Evolutionary conservation across 495 filamentous ascomycete species (phyloP).

Genomic region (Trichocladium antarcticum): DNA sequence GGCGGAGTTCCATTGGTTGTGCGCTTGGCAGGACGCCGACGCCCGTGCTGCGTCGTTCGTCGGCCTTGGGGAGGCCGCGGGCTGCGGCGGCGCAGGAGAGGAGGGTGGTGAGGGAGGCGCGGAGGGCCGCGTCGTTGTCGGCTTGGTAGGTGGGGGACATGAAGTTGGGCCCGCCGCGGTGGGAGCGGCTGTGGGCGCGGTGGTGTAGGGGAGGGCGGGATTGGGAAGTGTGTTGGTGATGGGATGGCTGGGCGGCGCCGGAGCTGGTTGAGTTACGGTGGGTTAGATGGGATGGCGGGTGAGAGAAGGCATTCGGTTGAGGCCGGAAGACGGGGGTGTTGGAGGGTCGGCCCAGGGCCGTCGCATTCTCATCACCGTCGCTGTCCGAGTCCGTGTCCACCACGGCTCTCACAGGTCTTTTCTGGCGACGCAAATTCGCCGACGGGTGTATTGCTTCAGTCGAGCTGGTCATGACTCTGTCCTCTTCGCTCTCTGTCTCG

Average conservation of each 20-base stretch:
- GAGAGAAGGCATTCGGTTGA: constrained; percentile 82
- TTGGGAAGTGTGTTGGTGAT: constrained; percentile 31
- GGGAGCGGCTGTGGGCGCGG: constrained; percentile 31
- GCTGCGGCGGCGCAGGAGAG: constrained; percentile 86
- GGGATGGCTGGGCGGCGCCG: constrained; percentile 30
- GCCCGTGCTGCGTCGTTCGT: constrained; percentile 24
- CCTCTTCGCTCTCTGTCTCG: constrained; percentile 43
- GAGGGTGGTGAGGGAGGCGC: constrained; percentile 87
- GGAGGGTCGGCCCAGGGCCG: constrained; percentile 54
- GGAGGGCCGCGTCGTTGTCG: constrained; percentile 86
- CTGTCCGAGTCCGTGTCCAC: constrained; percentile 23
- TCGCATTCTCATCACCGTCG: constrained; percentile 66
- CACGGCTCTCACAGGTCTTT: constrained; percentile 9
- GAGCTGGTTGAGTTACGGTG: constrained; percentile 40
- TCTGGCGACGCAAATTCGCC: constrained; percentile 13
- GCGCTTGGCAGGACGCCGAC: constrained; percentile 34
- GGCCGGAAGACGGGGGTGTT: constrained; percentile 59
- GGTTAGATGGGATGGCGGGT: constrained; percentile 54
- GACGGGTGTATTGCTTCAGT: constrained; percentile 55
- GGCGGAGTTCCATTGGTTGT: constrained; percentile 46
- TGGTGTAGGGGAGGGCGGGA: constrained; percentile 31
- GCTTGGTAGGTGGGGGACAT: constrained; percentile 68
- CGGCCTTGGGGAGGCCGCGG: constrained; percentile 60
- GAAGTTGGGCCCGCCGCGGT: constrained; percentile 45
- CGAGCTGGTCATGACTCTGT: constrained; percentile 72